Evolutionary conservation across 441 rosid species (phyloP).

Genomic region (Erysimum cheiri): DNA sequence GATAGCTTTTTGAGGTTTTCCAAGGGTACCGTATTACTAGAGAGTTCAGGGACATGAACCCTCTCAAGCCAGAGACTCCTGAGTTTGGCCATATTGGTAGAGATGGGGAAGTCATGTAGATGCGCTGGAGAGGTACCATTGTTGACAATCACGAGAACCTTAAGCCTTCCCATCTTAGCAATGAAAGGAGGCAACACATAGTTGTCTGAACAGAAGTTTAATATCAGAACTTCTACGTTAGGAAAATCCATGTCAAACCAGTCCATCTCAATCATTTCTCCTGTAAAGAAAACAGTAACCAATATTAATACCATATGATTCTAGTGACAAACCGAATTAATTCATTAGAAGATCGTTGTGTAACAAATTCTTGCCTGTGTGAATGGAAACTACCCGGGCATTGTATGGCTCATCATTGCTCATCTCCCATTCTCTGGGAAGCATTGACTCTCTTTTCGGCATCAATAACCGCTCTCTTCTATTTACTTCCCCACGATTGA

Average conservation of each 20-base stretch:
- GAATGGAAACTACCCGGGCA: neutral
- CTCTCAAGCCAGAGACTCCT: slow-evolving; percentile 2
- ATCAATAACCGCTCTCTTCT: neutral
- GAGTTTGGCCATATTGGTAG: neutral
- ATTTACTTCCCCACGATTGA: neutral
- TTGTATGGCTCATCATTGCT: slow-evolving; percentile 1
- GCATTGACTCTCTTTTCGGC: neutral
- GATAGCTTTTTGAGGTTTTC: neutral
- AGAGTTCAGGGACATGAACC: neutral
- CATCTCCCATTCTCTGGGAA: neutral
- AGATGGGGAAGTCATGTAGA: slow-evolving; percentile 3
- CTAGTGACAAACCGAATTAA: neutral
- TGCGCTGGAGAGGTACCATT: neutral
- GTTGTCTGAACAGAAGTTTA: neutral
- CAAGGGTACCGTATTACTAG: neutral
- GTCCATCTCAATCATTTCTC: neutral
- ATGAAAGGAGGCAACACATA: neutral
- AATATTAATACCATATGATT: neutral
- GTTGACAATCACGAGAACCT: neutral
- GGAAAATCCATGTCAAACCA: neutral
- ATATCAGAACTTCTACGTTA: neutral
- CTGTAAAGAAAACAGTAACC: neutral
- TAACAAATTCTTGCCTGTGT: neutral
- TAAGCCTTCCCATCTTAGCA: neutral
- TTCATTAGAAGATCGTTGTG: neutral